Percentiles rank a stretch among this genome's conserved stretches.
phyloP scores from a whole-genome alignment of 345 rosid species.

The Carallia pectinifolia region DNA sequence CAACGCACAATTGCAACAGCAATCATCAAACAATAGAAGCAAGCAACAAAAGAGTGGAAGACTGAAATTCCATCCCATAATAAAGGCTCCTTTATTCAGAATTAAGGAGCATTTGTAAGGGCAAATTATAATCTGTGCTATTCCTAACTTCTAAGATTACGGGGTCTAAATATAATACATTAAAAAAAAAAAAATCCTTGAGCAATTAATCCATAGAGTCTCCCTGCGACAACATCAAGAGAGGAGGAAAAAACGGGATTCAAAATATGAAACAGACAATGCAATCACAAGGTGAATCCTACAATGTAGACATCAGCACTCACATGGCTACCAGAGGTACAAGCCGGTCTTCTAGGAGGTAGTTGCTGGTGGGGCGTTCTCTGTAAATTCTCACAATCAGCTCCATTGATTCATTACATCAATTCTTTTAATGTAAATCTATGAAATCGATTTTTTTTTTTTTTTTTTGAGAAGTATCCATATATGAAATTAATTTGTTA shows the following conservation, averaged over 20 bases:
- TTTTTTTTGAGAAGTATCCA: background rate
- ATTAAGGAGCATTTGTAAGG: background rate
- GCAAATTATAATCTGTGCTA: too few species aligned
- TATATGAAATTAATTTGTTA: too few species aligned
- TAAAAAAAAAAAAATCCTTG: too few species aligned
- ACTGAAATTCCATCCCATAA: background rate
- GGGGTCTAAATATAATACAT: too few species aligned
- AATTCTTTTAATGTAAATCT: background rate
- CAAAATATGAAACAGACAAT: too few species aligned
- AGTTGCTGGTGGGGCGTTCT: slow-evolving; percentile 71
- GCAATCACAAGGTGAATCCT: too few species aligned
- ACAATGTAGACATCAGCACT: background rate
- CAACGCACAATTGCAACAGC: too few species aligned
- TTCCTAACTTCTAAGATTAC: background rate
- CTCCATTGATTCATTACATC: background rate
- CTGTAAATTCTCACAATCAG: slow-evolving; percentile 28
- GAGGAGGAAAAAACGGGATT: background rate
- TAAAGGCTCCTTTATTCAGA: background rate
- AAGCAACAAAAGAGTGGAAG: too few species aligned
- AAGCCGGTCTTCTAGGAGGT: slow-evolving; percentile 70
- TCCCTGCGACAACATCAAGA: background rate
- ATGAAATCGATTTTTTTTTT: background rate
- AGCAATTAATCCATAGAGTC: background rate
- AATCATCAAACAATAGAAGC: too few species aligned
- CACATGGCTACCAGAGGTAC: slow-evolving; percentile 44